Evolutionary conservation across 805 yeast species (phyloP).

Genomic region (Lipomyces starkeyi): DNA sequence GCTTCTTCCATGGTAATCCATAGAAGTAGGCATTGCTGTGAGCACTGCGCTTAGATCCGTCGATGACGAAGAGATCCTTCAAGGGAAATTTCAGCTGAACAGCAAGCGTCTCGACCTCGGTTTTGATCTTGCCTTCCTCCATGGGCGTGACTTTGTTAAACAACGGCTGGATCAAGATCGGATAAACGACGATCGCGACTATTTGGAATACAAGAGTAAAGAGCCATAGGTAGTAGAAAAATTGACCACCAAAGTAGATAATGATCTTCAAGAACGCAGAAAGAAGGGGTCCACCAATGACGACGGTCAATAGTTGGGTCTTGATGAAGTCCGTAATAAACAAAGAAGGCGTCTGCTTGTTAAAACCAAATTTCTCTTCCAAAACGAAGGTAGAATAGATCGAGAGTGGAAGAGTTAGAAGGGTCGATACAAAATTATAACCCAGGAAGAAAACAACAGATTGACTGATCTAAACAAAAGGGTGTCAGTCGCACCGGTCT

Average conservation of each 20-base stretch:
- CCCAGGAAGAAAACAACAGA: conserved; percentile 68
- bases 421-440: conserved; percentile 56
- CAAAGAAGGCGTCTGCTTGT: conserved; percentile 74
- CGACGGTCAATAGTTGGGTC: conserved; percentile 57
- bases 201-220: conserved; percentile 76
- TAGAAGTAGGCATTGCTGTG: conserved; percentile 97
- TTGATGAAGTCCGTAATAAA: conserved; percentile 80
- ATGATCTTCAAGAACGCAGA: conserved; percentile 81
- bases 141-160: conserved; percentile 91
- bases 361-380: conserved; percentile 93
- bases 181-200: conserved; percentile 68
- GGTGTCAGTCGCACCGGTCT: neutral
- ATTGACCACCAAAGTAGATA: conserved; percentile 76
- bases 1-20: conserved; percentile 96
- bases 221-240: conserved; percentile 78
- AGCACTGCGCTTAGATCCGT: conserved; percentile 95
- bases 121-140: conserved; percentile 85
- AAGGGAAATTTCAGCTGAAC: conserved; percentile 80
- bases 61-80: conserved; percentile 82
- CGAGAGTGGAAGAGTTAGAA: conserved; percentile 68
- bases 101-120: conserved; percentile 81
- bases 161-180: conserved; percentile 87
- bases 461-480: conserved; percentile 57
- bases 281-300: conserved; percentile 73
- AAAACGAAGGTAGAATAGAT: conserved; percentile 83